phyloP scores from a whole-genome alignment of 192 early-diverging fungal genomes.

The Coemansia sp. region DNA sequence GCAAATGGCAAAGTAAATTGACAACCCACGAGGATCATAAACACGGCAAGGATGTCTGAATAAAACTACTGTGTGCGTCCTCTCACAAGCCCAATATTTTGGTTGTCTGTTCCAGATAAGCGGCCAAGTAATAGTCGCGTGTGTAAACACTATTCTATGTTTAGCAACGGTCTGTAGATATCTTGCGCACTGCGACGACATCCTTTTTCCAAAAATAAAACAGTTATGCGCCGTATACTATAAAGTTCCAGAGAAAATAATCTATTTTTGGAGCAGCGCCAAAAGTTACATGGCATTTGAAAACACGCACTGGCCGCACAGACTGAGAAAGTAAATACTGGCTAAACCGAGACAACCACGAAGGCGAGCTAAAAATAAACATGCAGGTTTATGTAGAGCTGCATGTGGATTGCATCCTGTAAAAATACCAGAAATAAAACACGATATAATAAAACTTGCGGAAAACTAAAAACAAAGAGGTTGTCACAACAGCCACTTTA shows the following conservation, averaged over 20 bases:
- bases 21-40: neutral
- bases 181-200: neutral
- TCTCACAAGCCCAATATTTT: neutral
- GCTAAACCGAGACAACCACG: no score
- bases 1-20: conserved; percentile 1
- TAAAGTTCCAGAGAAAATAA: neutral
- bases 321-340: no score
- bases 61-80: neutral
- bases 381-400: no score
- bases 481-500: neutral
- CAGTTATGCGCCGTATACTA: neutral
- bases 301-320: no score
- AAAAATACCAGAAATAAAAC: no score
- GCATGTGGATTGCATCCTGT: no score
- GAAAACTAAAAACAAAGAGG: neutral
- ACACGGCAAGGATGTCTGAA: neutral
- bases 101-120: neutral
- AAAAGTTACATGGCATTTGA: neutral
- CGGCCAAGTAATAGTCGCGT: neutral
- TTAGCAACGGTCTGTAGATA: neutral
- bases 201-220: neutral
- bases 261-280: neutral
- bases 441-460: neutral
- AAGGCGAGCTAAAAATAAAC: no score
- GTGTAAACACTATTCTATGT: neutral